A percentile compares a stretch with the other conserved stretches of the same genome.
phyloP scores from a whole-genome alignment of 805 yeast species.

The Jamesozyma rosinii region DNA sequence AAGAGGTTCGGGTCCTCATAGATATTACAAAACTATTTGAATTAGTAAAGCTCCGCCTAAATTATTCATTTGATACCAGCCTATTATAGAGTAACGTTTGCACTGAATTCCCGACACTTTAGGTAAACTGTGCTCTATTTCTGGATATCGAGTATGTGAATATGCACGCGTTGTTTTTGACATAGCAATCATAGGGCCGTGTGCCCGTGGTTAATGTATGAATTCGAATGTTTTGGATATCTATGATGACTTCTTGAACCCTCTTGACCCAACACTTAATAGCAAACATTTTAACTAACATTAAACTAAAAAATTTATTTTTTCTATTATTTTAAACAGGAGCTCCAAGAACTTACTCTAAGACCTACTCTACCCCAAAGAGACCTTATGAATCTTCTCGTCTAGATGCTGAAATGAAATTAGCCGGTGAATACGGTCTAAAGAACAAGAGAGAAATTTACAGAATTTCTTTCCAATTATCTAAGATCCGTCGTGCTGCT shows the following conservation, averaged over 20 bases:
- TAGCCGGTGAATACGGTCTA: conserved; percentile 99
- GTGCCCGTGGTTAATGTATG: too few relatives aligned
- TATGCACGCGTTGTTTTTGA: background rate
- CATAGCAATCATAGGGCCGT: too few relatives aligned
- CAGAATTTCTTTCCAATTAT: conserved; percentile 98
- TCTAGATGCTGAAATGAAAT: conserved; percentile 97
- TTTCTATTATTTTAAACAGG: conserved; percentile 37
- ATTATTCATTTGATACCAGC: background rate
- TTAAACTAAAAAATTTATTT: background rate
- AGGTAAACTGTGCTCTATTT: conserved; percentile 26
- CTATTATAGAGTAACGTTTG: conserved; percentile 26
- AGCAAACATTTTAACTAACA: conserved; percentile 8
- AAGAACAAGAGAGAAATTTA: conserved; percentile 99
- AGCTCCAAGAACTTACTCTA: conserved; percentile 99
- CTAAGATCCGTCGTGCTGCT: conserved; percentile 99
- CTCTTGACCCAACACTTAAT: conserved; percentile 1
- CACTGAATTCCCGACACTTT: conserved; percentile 87
- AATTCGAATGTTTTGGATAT: conserved; percentile 1
- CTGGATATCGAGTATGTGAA: background rate
- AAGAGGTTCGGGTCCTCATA: conserved; percentile 71
- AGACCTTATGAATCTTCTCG: conserved; percentile 99
- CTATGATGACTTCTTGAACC: conserved; percentile 15
- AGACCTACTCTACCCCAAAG: conserved; percentile 99
- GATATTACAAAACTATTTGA: conserved; percentile 6
- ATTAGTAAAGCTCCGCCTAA: background rate